Base-by-base conservation (phyloP, 1,284 basidiomycete species). In the Coniferiporia sulphurascens region DNA sequence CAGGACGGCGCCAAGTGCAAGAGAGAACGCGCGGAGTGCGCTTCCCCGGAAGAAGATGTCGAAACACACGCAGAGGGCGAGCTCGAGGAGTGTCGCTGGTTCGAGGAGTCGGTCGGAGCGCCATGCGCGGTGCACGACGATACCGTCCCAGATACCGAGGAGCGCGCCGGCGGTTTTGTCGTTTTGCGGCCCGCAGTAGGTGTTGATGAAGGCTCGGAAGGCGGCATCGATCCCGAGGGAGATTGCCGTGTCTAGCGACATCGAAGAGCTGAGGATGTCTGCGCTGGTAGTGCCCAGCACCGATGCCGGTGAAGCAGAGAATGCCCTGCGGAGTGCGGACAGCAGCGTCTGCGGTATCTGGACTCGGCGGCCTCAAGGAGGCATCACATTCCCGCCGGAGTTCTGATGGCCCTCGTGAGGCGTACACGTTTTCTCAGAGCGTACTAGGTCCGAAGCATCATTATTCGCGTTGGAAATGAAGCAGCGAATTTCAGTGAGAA, bases 131-230 rank as follows among this genome's bases (percentile, higher is more conserved):
- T 83, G 80, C 55, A 87, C 76, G 46, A 88, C 81, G 22, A 86
- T 78, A 49, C 87, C 87, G 71, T 89, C 87, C 87, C 87, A 89
- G 27, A 89, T 71, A 15, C 87, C 87, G 54, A 89, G 75, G 61
- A 89, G 76, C 13, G 83, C 81, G n/a, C 82, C 82, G 60, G 72
- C 72, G 43, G 74, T 64, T 57, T 72, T 76, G 61, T 76, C 66
- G 66, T 53, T 27, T n/a, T 44, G 35, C 12, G 38, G 38, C 2
- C 13, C 13, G 19, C 45, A 56, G 43, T 56, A 32, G 9, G 48
- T 36, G 43, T 54, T 52, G 34, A 59, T 46, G 49, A 59, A 10
- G 15, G 48, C 41, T 43, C 61, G 48, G n/a, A 59, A 22, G 17
- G 48, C 58, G 45, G 59, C 43, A 19, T 58, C 61, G 22, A 55